Evolutionary conservation across 768 basidiomycete genomes (phyloP), one percentile per base, ranked within the genome.

Genomic region (Sporobolomyces phaffii): DNA sequence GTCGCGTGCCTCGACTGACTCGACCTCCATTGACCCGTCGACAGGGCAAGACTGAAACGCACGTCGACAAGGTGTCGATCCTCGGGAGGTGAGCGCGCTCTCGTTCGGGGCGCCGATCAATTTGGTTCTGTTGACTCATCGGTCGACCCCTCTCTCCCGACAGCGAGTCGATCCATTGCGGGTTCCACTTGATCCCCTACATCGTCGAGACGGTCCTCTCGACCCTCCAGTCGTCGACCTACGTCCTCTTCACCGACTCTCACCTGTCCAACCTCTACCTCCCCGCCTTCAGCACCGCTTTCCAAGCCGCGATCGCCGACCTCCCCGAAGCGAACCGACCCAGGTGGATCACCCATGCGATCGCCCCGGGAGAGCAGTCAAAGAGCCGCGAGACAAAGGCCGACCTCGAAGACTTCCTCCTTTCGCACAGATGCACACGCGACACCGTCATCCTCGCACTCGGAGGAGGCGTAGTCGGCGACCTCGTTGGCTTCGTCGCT

Each of bases 391-490:
- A 89, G 72, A 90, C 90, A 61, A 98, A 98, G 78, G 94, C 91
- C 3, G 82, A 86, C 64, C 87, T 98, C 73, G 94, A 98, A 77
- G 94, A 99, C 78, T 97, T 87, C 78, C 80, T 99, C 49, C 81
- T 98, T 62, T 81, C 86, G 22, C 85, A 93, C 74, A 85, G 84
- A 77, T 96, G 92, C 76, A 96, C 93, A 3, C 81, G 96, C 64
- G 93, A 94, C 77, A 92, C 89, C 4, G 90, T 99, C 68, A 81
- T 98, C 62, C 79, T 99, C 60, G 94, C 93, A 0, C 83, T 99
- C 28, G 96, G 96, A 36, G 94, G 96, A 38, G 96, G 96, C 33
- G 96, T 99, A 61, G 90, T 99, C 65, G 96, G 96, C 17, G 94
- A 99, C 79, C 82, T 98, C 26, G 87, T 92, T 63, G 96, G 96